A percentile compares a stretch with the other conserved stretches of the same genome.
Conservation (phyloP, 306 rosid species). For the Fragaria iinumae region DNA sequence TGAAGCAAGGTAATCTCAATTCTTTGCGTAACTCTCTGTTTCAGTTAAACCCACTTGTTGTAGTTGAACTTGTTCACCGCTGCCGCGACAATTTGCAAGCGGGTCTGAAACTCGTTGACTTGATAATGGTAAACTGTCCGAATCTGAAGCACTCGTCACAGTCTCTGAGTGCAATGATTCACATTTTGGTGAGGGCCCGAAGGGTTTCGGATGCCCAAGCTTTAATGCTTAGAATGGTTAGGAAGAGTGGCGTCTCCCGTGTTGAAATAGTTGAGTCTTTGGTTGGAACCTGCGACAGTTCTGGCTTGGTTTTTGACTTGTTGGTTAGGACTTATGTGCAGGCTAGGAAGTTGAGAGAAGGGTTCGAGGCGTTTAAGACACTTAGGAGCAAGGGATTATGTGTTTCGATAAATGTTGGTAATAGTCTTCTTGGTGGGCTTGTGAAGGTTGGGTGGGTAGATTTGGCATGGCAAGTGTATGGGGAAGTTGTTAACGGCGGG, state of each 20-base stretch:
- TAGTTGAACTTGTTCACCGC: slow-evolving; percentile 48
- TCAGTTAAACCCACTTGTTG: slow-evolving; percentile 38
- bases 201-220: slow-evolving; percentile 75
- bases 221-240: slow-evolving; percentile 61
- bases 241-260: slow-evolving; percentile 68
- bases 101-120: slow-evolving; percentile 39
- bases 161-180: slow-evolving; percentile 59
- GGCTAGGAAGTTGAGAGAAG: slow-evolving; percentile 81
- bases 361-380: slow-evolving; percentile 57
- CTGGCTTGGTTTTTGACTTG: slow-evolving; percentile 52
- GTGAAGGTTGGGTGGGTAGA: slow-evolving; percentile 83
- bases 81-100: slow-evolving; percentile 41
- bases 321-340: slow-evolving; percentile 83
- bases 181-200: slow-evolving; percentile 48
- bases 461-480: slow-evolving; percentile 69
- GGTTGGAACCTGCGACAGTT: slow-evolving; percentile 21
- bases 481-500: slow-evolving; percentile 50
- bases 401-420: slow-evolving; percentile 68
- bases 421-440: slow-evolving; percentile 75
- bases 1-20: slow-evolving; percentile 48
- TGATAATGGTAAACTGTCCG: slow-evolving; percentile 35
- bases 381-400: slow-evolving; percentile 47
- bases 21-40: slow-evolving; percentile 37
- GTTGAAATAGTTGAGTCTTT: slow-evolving; percentile 55
- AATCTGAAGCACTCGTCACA: slow-evolving; percentile 49